Evolutionary conservation across 768 basidiomycete species (phyloP).

Genomic region (Crepidotus variabilis): DNA sequence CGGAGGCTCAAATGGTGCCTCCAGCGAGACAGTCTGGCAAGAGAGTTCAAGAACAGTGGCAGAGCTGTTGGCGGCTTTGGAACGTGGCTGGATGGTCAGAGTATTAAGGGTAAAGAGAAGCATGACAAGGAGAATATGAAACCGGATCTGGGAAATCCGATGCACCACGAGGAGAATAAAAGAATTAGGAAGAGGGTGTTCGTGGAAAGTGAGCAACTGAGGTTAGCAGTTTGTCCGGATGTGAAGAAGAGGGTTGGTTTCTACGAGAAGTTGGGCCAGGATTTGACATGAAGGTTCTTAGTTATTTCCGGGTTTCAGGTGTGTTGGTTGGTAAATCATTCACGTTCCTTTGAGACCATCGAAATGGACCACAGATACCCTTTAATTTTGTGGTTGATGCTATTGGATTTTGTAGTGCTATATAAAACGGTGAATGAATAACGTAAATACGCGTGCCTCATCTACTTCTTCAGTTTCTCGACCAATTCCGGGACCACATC

Average conservation of each 20-base stretch:
- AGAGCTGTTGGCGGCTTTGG: constrained; percentile 28
- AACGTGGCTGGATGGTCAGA: constrained; percentile 13
- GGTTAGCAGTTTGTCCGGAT: constrained; percentile 66
- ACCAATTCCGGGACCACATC: constrained; percentile 88
- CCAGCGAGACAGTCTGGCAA: constrained; percentile 58
- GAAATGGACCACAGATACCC: not conserved
- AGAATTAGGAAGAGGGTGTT: constrained; percentile 44
- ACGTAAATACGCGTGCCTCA: not conserved
- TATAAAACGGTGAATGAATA: not conserved
- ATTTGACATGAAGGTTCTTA: not conserved
- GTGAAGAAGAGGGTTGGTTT: constrained; percentile 54
- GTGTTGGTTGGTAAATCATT: not conserved
- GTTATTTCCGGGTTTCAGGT: not conserved
- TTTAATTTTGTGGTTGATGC: not conserved
- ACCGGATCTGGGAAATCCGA: constrained; percentile 24
- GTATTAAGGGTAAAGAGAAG: constrained; percentile 44
- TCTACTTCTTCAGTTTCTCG: constrained; percentile 69
- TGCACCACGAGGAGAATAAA: constrained; percentile 31
- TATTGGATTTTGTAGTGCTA: not conserved
- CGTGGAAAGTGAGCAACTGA: constrained; percentile 59
- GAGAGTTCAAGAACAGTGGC: constrained; percentile 45
- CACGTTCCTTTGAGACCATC: too few relatives aligned
- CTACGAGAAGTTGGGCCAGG: constrained; percentile 42
- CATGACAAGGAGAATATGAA: constrained; percentile 53
- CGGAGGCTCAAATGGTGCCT: constrained; percentile 71